A percentile compares a stretch with the other conserved stretches of the same genome.
Evolutionary conservation across 2,329 filamentous ascomycete genomes (phyloP).

Genomic region (Diaporthe citriasiana): DNA sequence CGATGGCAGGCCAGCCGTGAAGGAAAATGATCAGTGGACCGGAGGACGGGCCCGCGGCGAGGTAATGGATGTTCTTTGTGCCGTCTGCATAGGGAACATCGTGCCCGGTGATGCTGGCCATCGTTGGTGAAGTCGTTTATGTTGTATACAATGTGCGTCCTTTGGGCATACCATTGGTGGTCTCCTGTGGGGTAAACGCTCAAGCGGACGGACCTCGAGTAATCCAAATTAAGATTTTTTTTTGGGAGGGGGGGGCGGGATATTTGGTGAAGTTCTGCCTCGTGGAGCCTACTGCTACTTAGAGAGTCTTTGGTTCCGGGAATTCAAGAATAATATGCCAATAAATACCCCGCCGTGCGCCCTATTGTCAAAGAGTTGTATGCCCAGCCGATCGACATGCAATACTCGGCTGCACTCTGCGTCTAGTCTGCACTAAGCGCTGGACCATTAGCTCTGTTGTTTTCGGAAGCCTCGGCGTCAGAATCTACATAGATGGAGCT

Average conservation of each 20-base stretch:
- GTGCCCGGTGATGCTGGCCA: conserved; percentile 25
- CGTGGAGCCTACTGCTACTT: not conserved
- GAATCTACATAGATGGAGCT: not conserved
- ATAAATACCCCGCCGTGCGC: not conserved
- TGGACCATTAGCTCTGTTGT: not conserved
- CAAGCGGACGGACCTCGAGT: not conserved
- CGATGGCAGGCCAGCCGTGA: conserved; percentile 34
- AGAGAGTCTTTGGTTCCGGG: too few species aligned
- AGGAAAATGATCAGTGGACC: conserved; percentile 32
- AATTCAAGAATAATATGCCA: too few species aligned
- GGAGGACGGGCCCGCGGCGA: not conserved
- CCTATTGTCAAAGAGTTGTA: not conserved
- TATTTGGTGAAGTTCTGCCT: not conserved
- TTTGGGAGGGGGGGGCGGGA: too few species aligned
- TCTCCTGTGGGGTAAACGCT: not conserved
- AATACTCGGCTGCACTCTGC: not conserved
- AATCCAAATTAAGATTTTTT: too few species aligned
- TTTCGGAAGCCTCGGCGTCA: not conserved
- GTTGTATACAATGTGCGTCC: not conserved
- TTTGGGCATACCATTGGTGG: not conserved
- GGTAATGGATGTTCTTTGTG: conserved; percentile 26
- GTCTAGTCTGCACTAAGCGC: not conserved
- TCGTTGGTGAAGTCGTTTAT: not conserved
- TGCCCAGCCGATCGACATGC: not conserved
- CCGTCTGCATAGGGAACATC: conserved; percentile 22